Evolutionary conservation across 192 early-diverging fungal genomes (phyloP).

Genomic region (Allomyces javanicus): DNA sequence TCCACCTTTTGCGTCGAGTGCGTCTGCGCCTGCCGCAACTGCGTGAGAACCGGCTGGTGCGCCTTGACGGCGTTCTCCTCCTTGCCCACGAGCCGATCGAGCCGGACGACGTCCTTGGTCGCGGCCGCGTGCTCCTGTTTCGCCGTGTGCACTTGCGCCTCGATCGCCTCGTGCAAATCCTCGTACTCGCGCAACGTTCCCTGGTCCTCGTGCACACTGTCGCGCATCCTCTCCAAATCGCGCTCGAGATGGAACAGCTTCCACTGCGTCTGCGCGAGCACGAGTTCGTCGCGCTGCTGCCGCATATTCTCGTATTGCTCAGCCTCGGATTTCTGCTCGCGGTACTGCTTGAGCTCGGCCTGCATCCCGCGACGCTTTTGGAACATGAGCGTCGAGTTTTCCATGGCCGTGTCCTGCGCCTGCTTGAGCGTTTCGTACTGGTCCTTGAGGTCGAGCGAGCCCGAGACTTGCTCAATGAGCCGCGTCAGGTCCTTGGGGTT

Average conservation of each 20-base stretch:
- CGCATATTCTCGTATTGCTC: conserved; percentile 53
- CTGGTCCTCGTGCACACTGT: conserved; percentile 25
- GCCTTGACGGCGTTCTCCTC: conserved; percentile 53
- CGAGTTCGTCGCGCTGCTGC: conserved; percentile 30
- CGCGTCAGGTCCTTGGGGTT: conserved; percentile 78
- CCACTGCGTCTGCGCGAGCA: conserved; percentile 61
- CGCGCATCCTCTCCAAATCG: conserved; percentile 32
- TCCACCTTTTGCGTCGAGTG: conserved; percentile 47
- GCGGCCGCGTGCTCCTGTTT: conserved; percentile 52
- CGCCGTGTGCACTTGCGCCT: conserved; percentile 31
- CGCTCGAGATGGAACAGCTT: conserved; percentile 75
- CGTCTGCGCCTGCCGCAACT: conserved; percentile 49
- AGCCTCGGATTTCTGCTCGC: conserved; percentile 79
- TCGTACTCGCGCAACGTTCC: conserved; percentile 22
- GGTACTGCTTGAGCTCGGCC: conserved; percentile 78
- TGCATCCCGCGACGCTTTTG: conserved; percentile 77
- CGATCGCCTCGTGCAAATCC: conserved; percentile 34
- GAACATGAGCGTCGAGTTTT: conserved; percentile 71
- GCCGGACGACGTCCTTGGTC: conserved; percentile 45
- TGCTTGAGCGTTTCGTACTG: conserved; percentile 74
- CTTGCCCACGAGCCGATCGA: conserved; percentile 54
- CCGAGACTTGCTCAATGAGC: conserved; percentile 79
- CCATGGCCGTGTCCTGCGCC: conserved; percentile 65
- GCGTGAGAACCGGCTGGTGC: conserved; percentile 15
- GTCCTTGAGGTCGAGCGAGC: conserved; percentile 66